Evolutionary conservation across 2,329 filamentous ascomycete species (phyloP).

Genomic region (Chalaropsis ovoidea): DNA sequence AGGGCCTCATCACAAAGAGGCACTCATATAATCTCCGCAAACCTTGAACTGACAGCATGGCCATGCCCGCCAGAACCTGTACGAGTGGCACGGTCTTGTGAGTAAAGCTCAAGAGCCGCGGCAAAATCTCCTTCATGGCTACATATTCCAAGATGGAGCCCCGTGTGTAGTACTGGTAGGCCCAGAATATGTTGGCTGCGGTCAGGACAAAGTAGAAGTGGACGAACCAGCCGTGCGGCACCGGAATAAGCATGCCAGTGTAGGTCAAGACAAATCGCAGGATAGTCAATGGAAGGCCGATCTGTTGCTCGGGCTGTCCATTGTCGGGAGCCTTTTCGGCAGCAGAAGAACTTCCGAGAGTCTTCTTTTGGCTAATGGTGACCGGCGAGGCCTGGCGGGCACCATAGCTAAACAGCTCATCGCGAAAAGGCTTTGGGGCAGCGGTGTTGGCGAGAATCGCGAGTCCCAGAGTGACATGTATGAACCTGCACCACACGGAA

Average conservation of each 20-base stretch:
- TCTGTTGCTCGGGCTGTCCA: not conserved
- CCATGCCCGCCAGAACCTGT: conserved; percentile 58
- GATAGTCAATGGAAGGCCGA: not conserved
- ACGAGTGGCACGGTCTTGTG: conserved; percentile 46
- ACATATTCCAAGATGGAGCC: conserved; percentile 46
- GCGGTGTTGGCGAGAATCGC: conserved; percentile 21
- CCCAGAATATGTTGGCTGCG: conserved; percentile 63
- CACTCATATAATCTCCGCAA: conserved; percentile 67
- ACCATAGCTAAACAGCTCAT: conserved; percentile 37
- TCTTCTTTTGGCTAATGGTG: conserved; percentile 24
- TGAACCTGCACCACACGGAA: conserved; percentile 24
- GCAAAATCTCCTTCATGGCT: conserved; percentile 37
- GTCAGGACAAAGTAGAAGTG: conserved; percentile 76
- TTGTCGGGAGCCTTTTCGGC: not conserved
- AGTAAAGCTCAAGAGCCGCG: too few relatives aligned
- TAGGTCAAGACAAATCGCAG: conserved; percentile 21
- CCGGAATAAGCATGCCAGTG: conserved; percentile 38
- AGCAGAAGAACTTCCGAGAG: not conserved
- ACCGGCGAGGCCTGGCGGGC: conserved; percentile 44
- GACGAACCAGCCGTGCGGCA: conserved; percentile 81
- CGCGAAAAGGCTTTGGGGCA: conserved; percentile 33
- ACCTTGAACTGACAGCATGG: conserved; percentile 66
- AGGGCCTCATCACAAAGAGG: conserved; percentile 52
- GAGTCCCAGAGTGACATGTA: conserved; percentile 20
- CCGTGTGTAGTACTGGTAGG: conserved; percentile 46